Percentiles rank a stretch among this genome's conserved stretches.
Conservation (phyloP, 768 basidiomycete genomes). For the Pleurotus eryngii region DNA sequence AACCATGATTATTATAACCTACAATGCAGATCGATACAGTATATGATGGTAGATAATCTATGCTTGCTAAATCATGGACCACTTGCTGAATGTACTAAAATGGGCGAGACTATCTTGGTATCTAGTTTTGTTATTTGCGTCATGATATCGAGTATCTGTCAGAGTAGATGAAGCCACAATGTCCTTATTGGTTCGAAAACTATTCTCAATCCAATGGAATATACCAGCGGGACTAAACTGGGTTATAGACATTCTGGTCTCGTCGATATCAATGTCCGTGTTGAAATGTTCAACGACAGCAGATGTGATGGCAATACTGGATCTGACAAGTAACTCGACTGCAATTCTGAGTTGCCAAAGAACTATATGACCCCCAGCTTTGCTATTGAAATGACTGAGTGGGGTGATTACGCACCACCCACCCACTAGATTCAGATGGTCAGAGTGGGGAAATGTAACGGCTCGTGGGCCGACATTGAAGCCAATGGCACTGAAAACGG, state of each 20-base stretch:
- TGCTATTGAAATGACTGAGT: constrained; percentile 19
- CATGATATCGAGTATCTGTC: too few relatives aligned
- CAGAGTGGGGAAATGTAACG: constrained; percentile 15
- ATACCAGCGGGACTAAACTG: constrained; percentile 20
- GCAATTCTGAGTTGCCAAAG: constrained; percentile 19
- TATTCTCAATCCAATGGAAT: constrained; percentile 19
- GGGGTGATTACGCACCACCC: constrained; percentile 26
- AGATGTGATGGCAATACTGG: constrained; percentile 22
- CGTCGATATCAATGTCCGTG: constrained; percentile 10
- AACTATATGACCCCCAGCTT: constrained; percentile 21
- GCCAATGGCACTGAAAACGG: not conserved
- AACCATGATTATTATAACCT: too few relatives aligned
- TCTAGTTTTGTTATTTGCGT: too few relatives aligned
- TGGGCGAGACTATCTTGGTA: too few relatives aligned
- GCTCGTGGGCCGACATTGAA: not conserved
- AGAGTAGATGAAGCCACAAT: not conserved
- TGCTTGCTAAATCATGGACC: not conserved
- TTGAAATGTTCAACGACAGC: constrained; percentile 19
- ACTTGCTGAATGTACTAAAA: too few relatives aligned
- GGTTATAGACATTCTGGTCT: constrained; percentile 15
- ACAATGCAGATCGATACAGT: too few relatives aligned
- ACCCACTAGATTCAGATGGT: constrained; percentile 19
- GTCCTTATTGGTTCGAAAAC: constrained; percentile 6
- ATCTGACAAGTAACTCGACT: constrained; percentile 20
- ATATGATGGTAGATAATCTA: too few relatives aligned